Evolutionary conservation across 768 basidiomycete species (phyloP), one percentile per base, ranked within the genome.

Genomic region (Boletus rubescentipes): DNA sequence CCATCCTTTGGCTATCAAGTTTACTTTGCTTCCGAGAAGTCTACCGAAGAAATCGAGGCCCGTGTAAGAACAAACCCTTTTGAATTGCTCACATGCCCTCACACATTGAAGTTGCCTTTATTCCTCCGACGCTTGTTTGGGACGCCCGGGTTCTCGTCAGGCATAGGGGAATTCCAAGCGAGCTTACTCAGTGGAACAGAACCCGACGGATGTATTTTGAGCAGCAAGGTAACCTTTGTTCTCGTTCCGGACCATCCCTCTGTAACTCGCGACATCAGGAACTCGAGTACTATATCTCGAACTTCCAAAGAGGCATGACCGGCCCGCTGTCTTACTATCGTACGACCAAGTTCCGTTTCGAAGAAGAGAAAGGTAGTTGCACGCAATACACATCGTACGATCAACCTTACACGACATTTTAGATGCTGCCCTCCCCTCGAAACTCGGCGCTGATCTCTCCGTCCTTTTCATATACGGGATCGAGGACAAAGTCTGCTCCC

Each of bases 241-340:
- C 36, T 48, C 18, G 42, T 54, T 55, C 20, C 23, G 14, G 40
- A 8, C n/a, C 6, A 11, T 31, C 35, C 12, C 8, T 18, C 30
- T 48, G 42, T 65, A 14, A 61, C 49, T 21, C 10, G 51, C n/a
- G 45, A 18, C 53, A 18, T 8, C 60, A 87, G 85, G 87, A 89
- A 61, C 67, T 81, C 16, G 65, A 77, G 20, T 79, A 79, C 55
- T 84, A 87, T 60, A 21, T 75, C 15, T 64, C 74, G 5, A 69
- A 78, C 51, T 76, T 82, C 18, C 58, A 69, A 23, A 73, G 79
- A 16, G 73, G 73, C 21, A 83, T 92, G 82, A 74, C 76, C 18
- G 88, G 87, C 2, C 87, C 89, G 4, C 67, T 90, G n/a, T 87
- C 86, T 53, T 92, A 89, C 65, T 91, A 91, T 58, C 80, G 88